Evolutionary conservation across 78 protist species (phyloP), one percentile per base, ranked within the genome.

Genomic region (Dictyostelium capitatum): DNA sequence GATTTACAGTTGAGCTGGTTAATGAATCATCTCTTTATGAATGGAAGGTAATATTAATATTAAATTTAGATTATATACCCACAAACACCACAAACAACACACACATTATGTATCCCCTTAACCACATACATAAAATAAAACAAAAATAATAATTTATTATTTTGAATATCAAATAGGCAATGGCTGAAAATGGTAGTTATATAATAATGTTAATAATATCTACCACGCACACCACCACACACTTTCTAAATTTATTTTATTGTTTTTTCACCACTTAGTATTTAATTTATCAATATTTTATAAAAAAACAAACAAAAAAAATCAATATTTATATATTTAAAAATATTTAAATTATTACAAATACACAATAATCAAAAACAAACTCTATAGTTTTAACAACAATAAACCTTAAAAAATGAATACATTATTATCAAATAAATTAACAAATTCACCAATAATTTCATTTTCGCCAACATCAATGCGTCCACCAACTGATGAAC

Each of bases 1-100:
- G 91, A 51, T 83, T 83, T 67, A 83, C 91, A 20, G 91, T 83
- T 7, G 91, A 83, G 46, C 50, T 83, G 14, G 82, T 73, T 28
- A 83, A 73, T 73, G 91, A 83, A 41, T 82, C 90, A 65, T 73
- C 80, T 32, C 74, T 83, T 23, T 80, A 51, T 50, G 91, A 83
- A 56, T 83, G 91, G 91, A 73, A 73, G 82, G 82, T 83, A 83
- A 74, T 46, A 53, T 14, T 14, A 4, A 62, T 25, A 43, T 80
- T 23, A 47, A 28, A 69, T 37, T 6, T 15, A 3, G 23, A 30
- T 12, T 25, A 37, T 69, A 37, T 69, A 28, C 32, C 75, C 17
- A 67, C n/a, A 5, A 15, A 37, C 28, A 69, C 77, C 23, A 23
- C n/a, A 51, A 46, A 79, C 43, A n/a, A 51, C 46, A 20, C 62